Evolutionary conservation across 2,329 filamentous ascomycete species (phyloP), one percentile per base, ranked within the genome.

Genomic region (Botrytis aclada): DNA sequence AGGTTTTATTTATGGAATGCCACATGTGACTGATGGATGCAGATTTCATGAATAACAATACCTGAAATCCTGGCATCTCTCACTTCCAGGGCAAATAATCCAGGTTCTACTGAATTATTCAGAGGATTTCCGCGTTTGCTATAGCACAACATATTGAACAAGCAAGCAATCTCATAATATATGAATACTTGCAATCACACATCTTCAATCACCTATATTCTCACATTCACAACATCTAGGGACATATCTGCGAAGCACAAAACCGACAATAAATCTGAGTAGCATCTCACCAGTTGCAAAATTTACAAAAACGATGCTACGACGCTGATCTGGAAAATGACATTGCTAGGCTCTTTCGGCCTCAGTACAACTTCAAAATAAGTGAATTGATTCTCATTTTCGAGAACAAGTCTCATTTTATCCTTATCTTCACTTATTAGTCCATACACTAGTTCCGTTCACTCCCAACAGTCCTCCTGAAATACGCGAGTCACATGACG

Each of bases 401-500:
- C 5, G 14, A 29, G 3, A 2, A n/a, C 5, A 25, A 51, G 1
- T 34, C 51, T 22, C 22, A 1, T 66, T n/a, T 18, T 32, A 4
- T 20, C 6, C 1, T 25, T 8, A 25, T 25, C 5, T 5, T 20
- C 45, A 51, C 22, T 54, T 29, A 22, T 25, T 41, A 2, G 25
- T n/a, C 25, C 34, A 41, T 20, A 4, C 25, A 2, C 16, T 16
- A 10, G 18, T 20, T 25, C 47, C 29, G 3, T 41, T 56, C 65
- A 67, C 34, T 67, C 25, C 47, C 18, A 39, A 41, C 25, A 67
- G 25, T n/a, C 45, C 65, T 67, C 65, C 47, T 67, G 45, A 67
- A 56, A 41, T 67, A 67, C 47, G 65, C 65, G 65, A 67, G 18
- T 6, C 9, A 41, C 3, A 25, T 4, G 4, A 41, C 16, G 16